Conservation (phyloP, 106 monocot species). For the Amphibolis antarctica region DNA sequence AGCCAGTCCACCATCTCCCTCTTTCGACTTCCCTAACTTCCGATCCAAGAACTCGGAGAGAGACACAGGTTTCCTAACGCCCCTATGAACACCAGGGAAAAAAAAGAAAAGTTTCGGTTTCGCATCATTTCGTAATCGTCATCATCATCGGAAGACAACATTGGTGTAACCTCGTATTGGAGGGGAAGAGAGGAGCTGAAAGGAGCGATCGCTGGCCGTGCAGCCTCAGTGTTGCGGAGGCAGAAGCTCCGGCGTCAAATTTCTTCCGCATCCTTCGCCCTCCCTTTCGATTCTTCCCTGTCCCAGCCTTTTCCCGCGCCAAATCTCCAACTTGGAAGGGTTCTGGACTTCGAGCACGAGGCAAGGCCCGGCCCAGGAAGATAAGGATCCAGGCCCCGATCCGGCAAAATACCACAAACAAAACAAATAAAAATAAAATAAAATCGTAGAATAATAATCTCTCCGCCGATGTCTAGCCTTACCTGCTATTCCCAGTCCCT, state of each 20-base stretch:
- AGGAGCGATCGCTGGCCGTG: slow-evolving; percentile 47
- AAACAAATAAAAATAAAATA: too few species aligned
- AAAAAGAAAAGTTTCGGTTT: neutral
- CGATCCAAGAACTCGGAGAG: slow-evolving; percentile 42
- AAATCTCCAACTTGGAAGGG: too few species aligned
- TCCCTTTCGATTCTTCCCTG: neutral
- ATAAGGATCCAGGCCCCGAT: too few species aligned
- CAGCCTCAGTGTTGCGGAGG: slow-evolving; percentile 9
- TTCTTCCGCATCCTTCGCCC: neutral
- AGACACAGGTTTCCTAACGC: slow-evolving; percentile 33
- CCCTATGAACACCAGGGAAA: neutral
- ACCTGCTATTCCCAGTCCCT: too few species aligned
- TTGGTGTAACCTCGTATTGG: neutral
- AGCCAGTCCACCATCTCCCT: slow-evolving; percentile 3
- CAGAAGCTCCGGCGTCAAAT: neutral
- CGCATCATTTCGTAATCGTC: too few species aligned
- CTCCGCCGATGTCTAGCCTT: too few species aligned
- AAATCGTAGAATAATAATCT: too few species aligned
- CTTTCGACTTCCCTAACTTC: slow-evolving; percentile 26
- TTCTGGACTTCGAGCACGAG: too few species aligned
- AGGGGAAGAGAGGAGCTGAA: slow-evolving; percentile 20
- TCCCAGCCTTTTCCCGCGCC: too few species aligned
- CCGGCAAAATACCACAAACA: too few species aligned
- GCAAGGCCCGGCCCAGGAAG: too few species aligned
- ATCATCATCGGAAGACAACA: slow-evolving; percentile 29